phyloP scores from a whole-genome alignment of 2,329 filamentous ascomycete genomes.

The Sordariomycetes sp. region DNA sequence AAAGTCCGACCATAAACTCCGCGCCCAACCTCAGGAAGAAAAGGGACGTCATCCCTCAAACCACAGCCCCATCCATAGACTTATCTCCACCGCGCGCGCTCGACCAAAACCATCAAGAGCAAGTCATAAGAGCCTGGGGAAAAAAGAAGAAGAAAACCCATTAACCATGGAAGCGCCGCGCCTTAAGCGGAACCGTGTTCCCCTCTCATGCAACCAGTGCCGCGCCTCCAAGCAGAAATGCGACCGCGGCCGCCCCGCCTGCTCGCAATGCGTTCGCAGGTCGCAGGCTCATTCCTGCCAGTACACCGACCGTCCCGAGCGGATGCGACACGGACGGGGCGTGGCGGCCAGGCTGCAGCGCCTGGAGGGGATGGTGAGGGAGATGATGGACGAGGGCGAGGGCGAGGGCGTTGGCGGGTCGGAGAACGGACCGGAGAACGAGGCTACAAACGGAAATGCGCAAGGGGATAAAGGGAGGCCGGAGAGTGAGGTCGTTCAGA shows the following conservation, averaged over 20 bases:
- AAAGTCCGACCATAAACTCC: neutral
- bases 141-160: no score
- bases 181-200: constrained; percentile 34
- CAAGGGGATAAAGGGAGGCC: neutral
- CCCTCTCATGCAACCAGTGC: constrained; percentile 42
- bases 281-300: constrained; percentile 31
- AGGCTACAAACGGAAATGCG: neutral
- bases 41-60: neutral
- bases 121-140: neutral
- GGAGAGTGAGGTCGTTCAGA: neutral
- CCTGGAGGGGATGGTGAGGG: constrained; percentile 47
- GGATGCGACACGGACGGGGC: constrained; percentile 25
- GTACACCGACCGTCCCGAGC: constrained; percentile 33
- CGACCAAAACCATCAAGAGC: neutral
- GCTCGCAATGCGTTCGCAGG: constrained; percentile 40
- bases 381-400: constrained; percentile 35
- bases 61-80: neutral
- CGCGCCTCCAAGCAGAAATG: constrained; percentile 46
- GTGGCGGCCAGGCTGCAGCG: constrained; percentile 44
- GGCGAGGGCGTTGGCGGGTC: no score
- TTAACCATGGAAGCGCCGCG: constrained; percentile 2
- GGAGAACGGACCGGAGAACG: no score
- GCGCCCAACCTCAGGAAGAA: neutral
- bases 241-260: constrained; percentile 36
- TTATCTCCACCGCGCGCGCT: neutral